Evolutionary conservation across 371 early-diverging fungal genomes (phyloP).

Genomic region (Saksenaea oblongispora): DNA sequence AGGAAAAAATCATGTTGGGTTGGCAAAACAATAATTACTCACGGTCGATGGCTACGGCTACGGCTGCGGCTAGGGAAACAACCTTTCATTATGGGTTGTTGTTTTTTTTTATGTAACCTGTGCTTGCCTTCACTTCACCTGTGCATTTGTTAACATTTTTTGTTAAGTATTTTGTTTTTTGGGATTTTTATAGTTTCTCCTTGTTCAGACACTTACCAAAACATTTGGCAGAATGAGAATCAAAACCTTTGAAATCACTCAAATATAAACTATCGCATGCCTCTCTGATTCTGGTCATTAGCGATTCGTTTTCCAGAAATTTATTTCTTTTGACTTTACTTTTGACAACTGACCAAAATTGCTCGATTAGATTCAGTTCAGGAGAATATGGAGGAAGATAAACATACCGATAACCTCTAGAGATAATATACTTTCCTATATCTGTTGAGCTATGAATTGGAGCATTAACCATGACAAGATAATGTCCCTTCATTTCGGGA

Average conservation of each 20-base stretch:
- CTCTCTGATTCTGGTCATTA: too few relatives aligned
- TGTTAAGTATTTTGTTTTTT: too few relatives aligned
- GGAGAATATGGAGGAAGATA: too few relatives aligned
- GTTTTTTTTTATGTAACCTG: not conserved
- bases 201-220: not conserved
- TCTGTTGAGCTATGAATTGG: conserved; percentile 21
- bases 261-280: too few relatives aligned
- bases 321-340: not conserved
- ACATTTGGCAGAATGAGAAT: too few relatives aligned
- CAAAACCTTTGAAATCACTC: too few relatives aligned
- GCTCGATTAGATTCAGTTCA: conserved; percentile 7
- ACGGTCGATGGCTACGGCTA: too few relatives aligned
- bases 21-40: too few relatives aligned
- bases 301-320: not conserved
- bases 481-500: conserved; percentile 22
- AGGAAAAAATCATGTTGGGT: too few relatives aligned
- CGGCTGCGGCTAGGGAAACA: too few relatives aligned
- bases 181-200: not conserved
- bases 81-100: conserved; percentile 13
- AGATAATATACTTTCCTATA: conserved; percentile 19
- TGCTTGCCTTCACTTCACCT: not conserved
- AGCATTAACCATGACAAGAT: conserved; percentile 21
- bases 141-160: too few relatives aligned
- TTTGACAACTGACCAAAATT: conserved; percentile 8
- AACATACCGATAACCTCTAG: conserved; percentile 27